phyloP scores from a whole-genome alignment of 2,329 filamentous ascomycete genomes.

The Pyrenophora seminiperda region DNA sequence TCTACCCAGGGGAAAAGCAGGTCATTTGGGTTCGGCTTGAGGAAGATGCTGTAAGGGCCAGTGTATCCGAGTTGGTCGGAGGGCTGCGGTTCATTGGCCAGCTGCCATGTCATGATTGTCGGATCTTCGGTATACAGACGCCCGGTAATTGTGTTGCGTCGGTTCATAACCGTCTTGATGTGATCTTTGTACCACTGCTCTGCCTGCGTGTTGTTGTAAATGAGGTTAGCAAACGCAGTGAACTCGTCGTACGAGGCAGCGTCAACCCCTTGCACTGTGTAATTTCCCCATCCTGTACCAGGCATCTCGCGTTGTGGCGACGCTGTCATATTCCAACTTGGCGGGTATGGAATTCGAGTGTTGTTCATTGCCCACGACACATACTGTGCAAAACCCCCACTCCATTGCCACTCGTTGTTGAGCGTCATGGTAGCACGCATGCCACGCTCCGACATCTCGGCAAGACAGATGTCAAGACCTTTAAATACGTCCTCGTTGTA shows the following conservation, averaged over 20 bases:
- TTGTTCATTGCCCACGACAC: conserved; percentile 48
- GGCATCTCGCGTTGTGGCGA: conserved; percentile 42
- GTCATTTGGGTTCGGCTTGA: conserved; percentile 38
- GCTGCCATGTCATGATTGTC: conserved; percentile 51
- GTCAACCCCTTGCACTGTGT: conserved; percentile 43
- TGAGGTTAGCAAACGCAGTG: conserved; percentile 40
- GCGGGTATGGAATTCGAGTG: conserved; percentile 44
- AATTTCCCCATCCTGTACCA: conserved; percentile 49
- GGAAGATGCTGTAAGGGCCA: conserved; percentile 35
- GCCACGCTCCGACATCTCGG: conserved; percentile 48
- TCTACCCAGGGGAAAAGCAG: conserved; percentile 46
- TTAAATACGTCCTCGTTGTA: conserved; percentile 49
- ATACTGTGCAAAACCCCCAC: conserved; percentile 48
- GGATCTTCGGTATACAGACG: conserved; percentile 46
- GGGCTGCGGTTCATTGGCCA: conserved; percentile 49
- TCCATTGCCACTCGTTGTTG: conserved; percentile 50
- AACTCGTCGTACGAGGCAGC: conserved; percentile 40
- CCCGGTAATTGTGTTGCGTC: conserved; percentile 47
- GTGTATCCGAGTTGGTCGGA: conserved; percentile 32
- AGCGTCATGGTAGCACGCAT: conserved; percentile 51
- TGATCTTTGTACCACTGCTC: conserved; percentile 48
- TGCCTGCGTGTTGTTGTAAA: conserved; percentile 44
- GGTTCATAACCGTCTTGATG: conserved; percentile 44
- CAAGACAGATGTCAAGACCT: conserved; percentile 47
- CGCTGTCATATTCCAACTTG: conserved; percentile 48